Percentiles rank a stretch among this genome's conserved stretches.
These are phyloP conservation scores for Fomitopsis serialis DNA, from an alignment of 768 basidiomycete genomes.

Conservation along the genomic window DNA sequence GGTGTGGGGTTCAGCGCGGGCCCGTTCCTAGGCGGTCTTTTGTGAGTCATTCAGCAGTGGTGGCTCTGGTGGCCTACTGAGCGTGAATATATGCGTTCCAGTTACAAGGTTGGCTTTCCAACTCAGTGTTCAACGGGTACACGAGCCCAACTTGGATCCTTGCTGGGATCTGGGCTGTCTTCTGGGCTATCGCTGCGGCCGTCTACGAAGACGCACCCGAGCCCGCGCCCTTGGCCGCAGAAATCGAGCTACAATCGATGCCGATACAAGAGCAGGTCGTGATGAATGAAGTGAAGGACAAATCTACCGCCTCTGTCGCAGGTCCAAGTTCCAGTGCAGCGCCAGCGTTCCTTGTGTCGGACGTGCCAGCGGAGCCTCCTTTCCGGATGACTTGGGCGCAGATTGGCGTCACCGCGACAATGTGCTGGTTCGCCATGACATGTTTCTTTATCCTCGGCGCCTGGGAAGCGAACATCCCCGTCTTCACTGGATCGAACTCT, in stretches of 20 bases:
- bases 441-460: slow-evolving; percentile 67
- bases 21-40: slow-evolving; percentile 56
- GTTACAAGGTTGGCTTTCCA: slow-evolving; percentile 51
- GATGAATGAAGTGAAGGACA: neutral
- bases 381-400: slow-evolving; percentile 21
- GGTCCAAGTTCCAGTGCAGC: neutral
- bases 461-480: slow-evolving; percentile 66
- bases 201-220: slow-evolving; percentile 29
- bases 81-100: neutral
- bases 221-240: neutral
- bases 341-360: slow-evolving; percentile 14
- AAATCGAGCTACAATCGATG: slow-evolving; percentile 8
- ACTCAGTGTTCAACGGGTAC: slow-evolving; percentile 57
- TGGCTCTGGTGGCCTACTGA: neutral
- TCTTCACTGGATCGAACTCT: slow-evolving; percentile 37
- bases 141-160: slow-evolving; percentile 66
- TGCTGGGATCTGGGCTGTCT: slow-evolving; percentile 46
- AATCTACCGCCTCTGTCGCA: neutral
- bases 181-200: slow-evolving; percentile 36
- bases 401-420: slow-evolving; percentile 52
- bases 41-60: slow-evolving; percentile 25
- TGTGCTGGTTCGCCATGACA: slow-evolving; percentile 69
- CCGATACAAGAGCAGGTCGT: neutral
- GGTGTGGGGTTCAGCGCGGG: slow-evolving; percentile 57
- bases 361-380: slow-evolving; percentile 11